A percentile compares a stretch with the other conserved stretches of the same genome.
Conservation (phyloP, 2,329 filamentous ascomycete species). For the Talaromyces amestolkiae region DNA sequence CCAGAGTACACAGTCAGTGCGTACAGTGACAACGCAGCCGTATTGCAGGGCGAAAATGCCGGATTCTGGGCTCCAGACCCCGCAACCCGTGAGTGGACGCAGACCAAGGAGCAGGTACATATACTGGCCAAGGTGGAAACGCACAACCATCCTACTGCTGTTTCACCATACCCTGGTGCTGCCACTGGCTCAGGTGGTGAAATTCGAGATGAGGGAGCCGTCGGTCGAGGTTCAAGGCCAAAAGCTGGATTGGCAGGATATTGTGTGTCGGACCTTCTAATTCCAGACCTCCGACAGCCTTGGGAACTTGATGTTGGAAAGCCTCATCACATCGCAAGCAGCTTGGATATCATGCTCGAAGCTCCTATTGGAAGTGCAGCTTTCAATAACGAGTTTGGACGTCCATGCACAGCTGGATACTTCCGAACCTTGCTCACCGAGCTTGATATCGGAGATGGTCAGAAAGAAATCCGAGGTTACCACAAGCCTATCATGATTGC, state of each 20-base stretch:
- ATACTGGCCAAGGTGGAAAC: slow-evolving; percentile 94
- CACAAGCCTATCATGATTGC: slow-evolving; percentile 99
- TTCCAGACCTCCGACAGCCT: slow-evolving; percentile 75
- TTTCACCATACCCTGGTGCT: slow-evolving; percentile 88
- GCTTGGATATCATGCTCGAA: slow-evolving; percentile 95
- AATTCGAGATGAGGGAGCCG: slow-evolving; percentile 91
- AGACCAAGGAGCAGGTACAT: slow-evolving; percentile 82
- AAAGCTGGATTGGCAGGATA: slow-evolving; percentile 92
- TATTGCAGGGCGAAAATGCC: slow-evolving; percentile 69
- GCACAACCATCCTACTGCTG: slow-evolving; percentile 94
- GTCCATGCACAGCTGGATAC: slow-evolving; percentile 82
- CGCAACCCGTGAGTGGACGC: slow-evolving; percentile 79
- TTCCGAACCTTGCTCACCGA: slow-evolving; percentile 84
- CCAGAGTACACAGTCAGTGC: slow-evolving; percentile 86
- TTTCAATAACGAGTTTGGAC: slow-evolving; percentile 97
- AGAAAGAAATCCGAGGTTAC: slow-evolving; percentile 77
- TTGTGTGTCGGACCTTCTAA: slow-evolving; percentile 90
- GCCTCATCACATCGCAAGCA: slow-evolving; percentile 87
- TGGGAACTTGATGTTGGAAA: slow-evolving; percentile 93
- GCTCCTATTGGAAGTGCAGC: slow-evolving; percentile 91
- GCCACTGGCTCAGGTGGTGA: slow-evolving; percentile 95
- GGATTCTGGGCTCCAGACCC: slow-evolving; percentile 86
- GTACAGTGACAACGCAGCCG: slow-evolving; percentile 97
- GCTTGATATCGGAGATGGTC: slow-evolving; percentile 59
- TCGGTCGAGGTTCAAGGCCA: slow-evolving; percentile 85